These are phyloP conservation scores for Kwoniella pini DNA, from an alignment of 768 basidiomycete species.

Conservation along the genomic window DNA sequence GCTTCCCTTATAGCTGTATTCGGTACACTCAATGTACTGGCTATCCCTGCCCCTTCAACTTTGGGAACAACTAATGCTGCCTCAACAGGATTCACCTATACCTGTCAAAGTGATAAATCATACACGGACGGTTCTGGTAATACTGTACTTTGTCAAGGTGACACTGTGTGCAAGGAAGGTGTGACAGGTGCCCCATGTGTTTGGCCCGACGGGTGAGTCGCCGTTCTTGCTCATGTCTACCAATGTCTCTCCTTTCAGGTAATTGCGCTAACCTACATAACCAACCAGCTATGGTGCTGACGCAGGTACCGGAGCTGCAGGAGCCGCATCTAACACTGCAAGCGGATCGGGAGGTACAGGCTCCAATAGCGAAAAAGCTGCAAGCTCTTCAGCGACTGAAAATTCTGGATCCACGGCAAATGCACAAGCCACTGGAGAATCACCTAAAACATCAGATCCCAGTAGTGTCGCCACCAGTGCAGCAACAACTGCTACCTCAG, in stretches of 20 bases:
- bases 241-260: too few species aligned
- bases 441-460: background rate
- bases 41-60: background rate
- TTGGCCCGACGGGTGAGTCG: slow-evolving; percentile 15
- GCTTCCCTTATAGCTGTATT: background rate
- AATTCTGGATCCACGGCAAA: too few species aligned
- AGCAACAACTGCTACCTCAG: background rate
- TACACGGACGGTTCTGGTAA: slow-evolving; percentile 1
- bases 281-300: too few species aligned
- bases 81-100: slow-evolving; percentile 5
- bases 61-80: background rate
- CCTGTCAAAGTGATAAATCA: background rate
- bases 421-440: background rate
- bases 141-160: background rate
- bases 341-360: background rate
- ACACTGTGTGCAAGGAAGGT: slow-evolving; percentile 13
- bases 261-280: too few species aligned
- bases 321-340: too few species aligned
- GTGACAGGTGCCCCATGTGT: slow-evolving; percentile 7
- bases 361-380: too few species aligned
- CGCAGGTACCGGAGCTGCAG: background rate
- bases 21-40: background rate
- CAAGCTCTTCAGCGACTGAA: too few species aligned
- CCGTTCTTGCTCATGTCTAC: too few species aligned
- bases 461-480: background rate